A percentile compares a stretch with the other conserved stretches of the same genome.
phyloP scores from a whole-genome alignment of 495 filamentous ascomycete species.

The Delitschia confertaspora region DNA sequence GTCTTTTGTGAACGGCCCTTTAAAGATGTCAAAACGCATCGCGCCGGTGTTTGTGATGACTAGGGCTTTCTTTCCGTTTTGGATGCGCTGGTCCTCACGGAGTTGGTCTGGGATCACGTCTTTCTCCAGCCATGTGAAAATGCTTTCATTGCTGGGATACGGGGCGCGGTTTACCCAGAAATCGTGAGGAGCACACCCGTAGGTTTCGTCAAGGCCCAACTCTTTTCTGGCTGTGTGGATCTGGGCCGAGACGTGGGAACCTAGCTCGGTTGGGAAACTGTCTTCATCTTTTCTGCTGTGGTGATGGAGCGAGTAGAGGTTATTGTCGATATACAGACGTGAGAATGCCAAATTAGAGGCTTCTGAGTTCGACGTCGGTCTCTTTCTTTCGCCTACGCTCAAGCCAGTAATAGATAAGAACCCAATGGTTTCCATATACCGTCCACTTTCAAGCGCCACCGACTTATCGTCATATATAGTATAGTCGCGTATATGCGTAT shows the following conservation, averaged over 20 bases:
- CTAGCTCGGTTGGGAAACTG: conserved; percentile 72
- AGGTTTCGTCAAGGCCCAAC: conserved; percentile 61
- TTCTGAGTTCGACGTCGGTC: conserved; percentile 29
- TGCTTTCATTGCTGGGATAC: conserved; percentile 59
- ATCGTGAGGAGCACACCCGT: conserved; percentile 75
- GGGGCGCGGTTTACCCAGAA: conserved; percentile 69
- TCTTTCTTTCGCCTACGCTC: conserved; percentile 34
- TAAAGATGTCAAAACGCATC: conserved; percentile 90
- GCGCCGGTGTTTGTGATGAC: conserved; percentile 81
- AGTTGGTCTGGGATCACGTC: conserved; percentile 56
- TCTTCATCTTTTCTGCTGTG: conserved; percentile 62
- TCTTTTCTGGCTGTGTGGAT: conserved; percentile 61
- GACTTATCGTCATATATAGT: conserved; percentile 70
- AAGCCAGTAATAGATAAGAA: conserved; percentile 83
- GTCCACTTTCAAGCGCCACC: conserved; percentile 76
- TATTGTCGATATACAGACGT: conserved; percentile 90
- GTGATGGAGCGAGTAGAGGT: conserved; percentile 73
- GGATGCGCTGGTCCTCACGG: conserved; percentile 19
- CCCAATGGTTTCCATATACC: conserved; percentile 96
- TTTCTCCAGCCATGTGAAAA: conserved; percentile 73
- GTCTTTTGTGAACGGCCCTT: conserved; percentile 81
- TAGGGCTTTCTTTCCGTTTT: conserved; percentile 47
- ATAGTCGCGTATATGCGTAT: conserved; percentile 84
- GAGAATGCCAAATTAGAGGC: conserved; percentile 48
- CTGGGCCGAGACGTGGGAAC: conserved; percentile 59